Percentiles rank a stretch among this genome's conserved stretches.
phyloP scores from a whole-genome alignment of 768 basidiomycete species.

The Termitomyces bulborhizus region DNA sequence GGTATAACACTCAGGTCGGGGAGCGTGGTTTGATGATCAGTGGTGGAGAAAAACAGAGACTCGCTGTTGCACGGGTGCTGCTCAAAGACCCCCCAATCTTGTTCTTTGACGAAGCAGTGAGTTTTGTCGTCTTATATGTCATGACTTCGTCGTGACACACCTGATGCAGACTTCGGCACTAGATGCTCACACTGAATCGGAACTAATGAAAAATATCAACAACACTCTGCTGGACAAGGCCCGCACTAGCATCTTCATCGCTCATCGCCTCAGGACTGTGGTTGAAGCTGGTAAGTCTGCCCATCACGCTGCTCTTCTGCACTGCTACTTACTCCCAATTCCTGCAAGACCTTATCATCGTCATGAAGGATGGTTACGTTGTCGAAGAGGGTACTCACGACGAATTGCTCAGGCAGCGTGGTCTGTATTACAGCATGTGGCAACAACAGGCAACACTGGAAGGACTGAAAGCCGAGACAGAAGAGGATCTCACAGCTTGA shows the following conservation, averaged over 20 bases:
- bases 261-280: constrained; percentile 85
- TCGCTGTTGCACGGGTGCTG: constrained; percentile 90
- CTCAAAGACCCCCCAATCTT: constrained; percentile 93
- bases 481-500: constrained; percentile 1
- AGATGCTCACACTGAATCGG: constrained; percentile 91
- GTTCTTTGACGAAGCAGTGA: constrained; percentile 97
- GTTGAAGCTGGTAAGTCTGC: constrained; percentile 71
- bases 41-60: constrained; percentile 95
- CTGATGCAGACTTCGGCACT: constrained; percentile 82
- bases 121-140: constrained; percentile 25
- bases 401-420: constrained; percentile 63
- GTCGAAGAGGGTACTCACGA: constrained; percentile 94
- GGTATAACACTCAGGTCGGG: constrained; percentile 87
- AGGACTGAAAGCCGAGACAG: constrained; percentile 15
- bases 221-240: constrained; percentile 64
- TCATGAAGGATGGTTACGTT: constrained; percentile 85
- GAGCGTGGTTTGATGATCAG: constrained; percentile 98
- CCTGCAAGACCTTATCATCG: constrained; percentile 78
- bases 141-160: not conserved
- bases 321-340: not conserved
- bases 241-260: constrained; percentile 95
- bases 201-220: constrained; percentile 94
- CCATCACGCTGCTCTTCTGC: not conserved
- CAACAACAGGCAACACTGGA: constrained; percentile 56
- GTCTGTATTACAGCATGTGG: constrained; percentile 82